phyloP scores from a whole-genome alignment of 495 filamentous ascomycete genomes.

The Aspergillus ostianus region DNA sequence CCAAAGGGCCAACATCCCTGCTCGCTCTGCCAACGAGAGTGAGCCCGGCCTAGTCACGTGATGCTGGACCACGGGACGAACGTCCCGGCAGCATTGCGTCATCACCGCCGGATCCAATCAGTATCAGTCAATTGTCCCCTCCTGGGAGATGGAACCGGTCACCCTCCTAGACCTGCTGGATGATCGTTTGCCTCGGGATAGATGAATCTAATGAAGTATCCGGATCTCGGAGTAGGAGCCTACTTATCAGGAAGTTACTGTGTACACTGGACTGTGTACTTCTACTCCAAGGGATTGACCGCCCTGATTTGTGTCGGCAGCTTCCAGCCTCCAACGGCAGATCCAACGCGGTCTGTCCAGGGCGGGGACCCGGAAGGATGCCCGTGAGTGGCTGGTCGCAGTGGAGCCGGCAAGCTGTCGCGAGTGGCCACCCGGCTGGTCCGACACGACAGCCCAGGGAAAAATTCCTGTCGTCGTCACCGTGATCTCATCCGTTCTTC shows the following conservation, averaged over 20 bases:
- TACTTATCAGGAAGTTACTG: no score
- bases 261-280: no score
- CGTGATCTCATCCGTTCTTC: slow-evolving; percentile 32
- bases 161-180: no score
- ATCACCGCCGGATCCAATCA: slow-evolving; percentile 22
- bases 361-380: slow-evolving; percentile 13
- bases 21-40: slow-evolving; percentile 10
- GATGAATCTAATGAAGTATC: no score
- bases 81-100: slow-evolving; percentile 21
- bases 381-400: slow-evolving; percentile 29
- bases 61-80: slow-evolving; percentile 14
- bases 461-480: slow-evolving; percentile 43
- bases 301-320: background rate
- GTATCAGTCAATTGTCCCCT: slow-evolving; percentile 16
- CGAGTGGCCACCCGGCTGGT: slow-evolving; percentile 28
- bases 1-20: slow-evolving; percentile 3
- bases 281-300: no score
- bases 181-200: no score
- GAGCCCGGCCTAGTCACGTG: slow-evolving; percentile 16
- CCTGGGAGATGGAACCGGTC: slow-evolving; percentile 3
- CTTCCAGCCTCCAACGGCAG: slow-evolving; percentile 5
- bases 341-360: no score
- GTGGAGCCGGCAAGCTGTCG: slow-evolving; percentile 14
- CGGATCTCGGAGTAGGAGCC: no score
- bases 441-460: slow-evolving; percentile 22